A percentile compares a stretch with the other conserved stretches of the same genome.
Evolutionary conservation across 2,329 filamentous ascomycete species (phyloP).

Genomic region (Byssothecium circinans): DNA sequence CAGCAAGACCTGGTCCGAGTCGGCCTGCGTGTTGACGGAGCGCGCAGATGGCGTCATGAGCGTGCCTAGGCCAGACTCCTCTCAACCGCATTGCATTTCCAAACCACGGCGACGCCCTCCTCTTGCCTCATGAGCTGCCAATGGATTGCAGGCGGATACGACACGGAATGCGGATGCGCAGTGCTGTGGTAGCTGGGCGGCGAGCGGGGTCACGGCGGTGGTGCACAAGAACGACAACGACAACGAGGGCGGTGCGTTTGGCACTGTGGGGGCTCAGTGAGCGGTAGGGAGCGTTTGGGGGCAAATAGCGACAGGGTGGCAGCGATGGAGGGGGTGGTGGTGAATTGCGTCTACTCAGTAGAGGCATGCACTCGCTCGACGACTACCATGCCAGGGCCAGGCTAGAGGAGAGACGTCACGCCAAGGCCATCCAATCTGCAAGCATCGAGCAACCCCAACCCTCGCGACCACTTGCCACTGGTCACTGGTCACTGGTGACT

Average conservation of each 20-base stretch:
- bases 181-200: not conserved
- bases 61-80: slow-evolving; percentile 42
- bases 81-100: slow-evolving; percentile 43
- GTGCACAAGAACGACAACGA: slow-evolving; percentile 5
- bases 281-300: slow-evolving; percentile 12
- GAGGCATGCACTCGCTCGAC: not conserved
- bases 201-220: slow-evolving; percentile 17
- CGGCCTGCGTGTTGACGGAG: slow-evolving; percentile 44
- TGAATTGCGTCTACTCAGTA: slow-evolving; percentile 6
- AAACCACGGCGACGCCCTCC: slow-evolving; percentile 28
- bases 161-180: slow-evolving; percentile 12
- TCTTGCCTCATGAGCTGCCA: slow-evolving; percentile 40
- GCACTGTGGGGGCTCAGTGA: slow-evolving; percentile 2
- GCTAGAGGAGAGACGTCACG: no score
- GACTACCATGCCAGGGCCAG: no score
- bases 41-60: slow-evolving; percentile 48
- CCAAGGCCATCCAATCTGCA: not conserved
- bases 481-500: no score
- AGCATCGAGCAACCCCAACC: not conserved
- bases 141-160: slow-evolving; percentile 16
- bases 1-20: slow-evolving; percentile 44
- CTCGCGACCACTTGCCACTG: no score
- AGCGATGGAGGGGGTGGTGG: not conserved
- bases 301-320: slow-evolving; percentile 6
- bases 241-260: slow-evolving; percentile 3